phyloP scores from a whole-genome alignment of 116 monocot genomes.

The Trichopus zeylanicus region DNA sequence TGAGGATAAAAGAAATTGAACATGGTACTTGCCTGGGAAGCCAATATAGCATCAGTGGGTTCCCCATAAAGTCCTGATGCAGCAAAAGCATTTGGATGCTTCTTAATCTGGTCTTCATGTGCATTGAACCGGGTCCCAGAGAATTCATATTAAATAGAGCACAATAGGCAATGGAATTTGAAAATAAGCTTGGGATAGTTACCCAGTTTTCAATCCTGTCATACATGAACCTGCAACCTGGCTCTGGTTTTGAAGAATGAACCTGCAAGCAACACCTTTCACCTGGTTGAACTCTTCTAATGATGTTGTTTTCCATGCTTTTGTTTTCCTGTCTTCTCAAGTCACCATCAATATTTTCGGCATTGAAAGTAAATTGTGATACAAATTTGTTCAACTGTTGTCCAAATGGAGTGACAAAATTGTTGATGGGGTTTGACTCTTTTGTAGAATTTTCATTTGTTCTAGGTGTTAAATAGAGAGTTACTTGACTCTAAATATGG shows the following conservation, averaged over 20 bases:
- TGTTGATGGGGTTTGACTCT: conserved; percentile 14
- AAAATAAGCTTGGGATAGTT: conserved; percentile 3
- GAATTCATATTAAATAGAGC: background rate
- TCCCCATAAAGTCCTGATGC: conserved; percentile 63
- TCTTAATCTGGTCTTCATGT: conserved; percentile 71
- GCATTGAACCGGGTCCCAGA: conserved; percentile 52
- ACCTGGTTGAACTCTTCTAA: conserved; percentile 66
- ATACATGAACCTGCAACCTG: conserved; percentile 83
- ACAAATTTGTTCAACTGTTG: conserved; percentile 73
- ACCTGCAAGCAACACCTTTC: conserved; percentile 69
- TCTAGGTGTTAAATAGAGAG: conserved; percentile 20
- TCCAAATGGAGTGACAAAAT: conserved; percentile 77
- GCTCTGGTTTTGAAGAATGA: conserved; percentile 46
- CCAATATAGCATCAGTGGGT: conserved; percentile 69
- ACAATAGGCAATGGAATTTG: conserved; percentile 5
- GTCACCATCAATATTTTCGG: conserved; percentile 11
- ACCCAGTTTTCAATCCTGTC: conserved; percentile 81
- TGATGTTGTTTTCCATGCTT: conserved; percentile 62
- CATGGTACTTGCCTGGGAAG: conserved; percentile 60
- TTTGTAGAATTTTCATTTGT: conserved; percentile 40
- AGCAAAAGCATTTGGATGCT: conserved; percentile 29
- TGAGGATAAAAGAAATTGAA: background rate
- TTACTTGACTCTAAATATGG: conserved; percentile 20
- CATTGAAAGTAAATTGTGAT: conserved; percentile 46
- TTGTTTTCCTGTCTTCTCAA: conserved; percentile 18